Percentiles rank a stretch among this genome's conserved stretches.
These are phyloP conservation scores for Fonsecaea nubica DNA, from an alignment of 2,329 filamentous ascomycete genomes.

Conservation along the genomic window DNA sequence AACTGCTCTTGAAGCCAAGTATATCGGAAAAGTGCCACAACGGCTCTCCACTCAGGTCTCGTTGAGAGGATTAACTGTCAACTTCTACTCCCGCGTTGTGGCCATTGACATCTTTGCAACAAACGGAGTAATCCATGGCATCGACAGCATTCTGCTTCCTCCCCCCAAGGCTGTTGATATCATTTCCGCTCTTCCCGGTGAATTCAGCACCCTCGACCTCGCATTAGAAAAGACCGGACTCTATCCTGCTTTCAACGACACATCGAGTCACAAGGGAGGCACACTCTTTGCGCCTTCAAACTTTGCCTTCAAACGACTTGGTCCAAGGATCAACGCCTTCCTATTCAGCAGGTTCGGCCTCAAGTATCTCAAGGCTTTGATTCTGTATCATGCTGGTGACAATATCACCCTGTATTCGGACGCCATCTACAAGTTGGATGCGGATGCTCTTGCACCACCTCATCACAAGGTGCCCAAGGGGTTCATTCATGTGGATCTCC, in stretches of 20 bases:
- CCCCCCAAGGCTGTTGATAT: conserved; percentile 71
- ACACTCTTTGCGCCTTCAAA: conserved; percentile 86
- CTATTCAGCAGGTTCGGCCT: conserved; percentile 78
- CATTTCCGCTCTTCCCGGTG: conserved; percentile 68
- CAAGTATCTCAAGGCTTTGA: conserved; percentile 76
- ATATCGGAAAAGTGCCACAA: conserved; percentile 71
- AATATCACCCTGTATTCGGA: conserved; percentile 83
- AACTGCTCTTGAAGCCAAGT: conserved; percentile 65
- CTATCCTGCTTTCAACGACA: conserved; percentile 63
- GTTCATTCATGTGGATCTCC: conserved; percentile 67
- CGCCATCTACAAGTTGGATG: conserved; percentile 68
- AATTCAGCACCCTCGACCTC: conserved; percentile 80
- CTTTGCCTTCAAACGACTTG: conserved; percentile 77
- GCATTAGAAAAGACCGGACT: conserved; percentile 78
- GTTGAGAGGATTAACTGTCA: conserved; percentile 70
- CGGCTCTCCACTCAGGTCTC: conserved; percentile 73
- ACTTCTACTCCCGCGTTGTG: conserved; percentile 76
- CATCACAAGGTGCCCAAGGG: conserved; percentile 48
- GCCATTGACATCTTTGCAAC: conserved; percentile 70
- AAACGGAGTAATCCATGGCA: conserved; percentile 72
- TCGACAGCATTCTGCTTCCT: conserved; percentile 77
- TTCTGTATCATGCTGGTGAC: conserved; percentile 78
- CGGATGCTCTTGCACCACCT: conserved; percentile 22
- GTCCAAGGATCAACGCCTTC: conserved; percentile 77
- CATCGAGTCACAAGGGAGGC: conserved; percentile 64